Evolutionary conservation across 345 rosid species (phyloP).

Genomic region (Psidium friedrichsthalianum): DNA sequence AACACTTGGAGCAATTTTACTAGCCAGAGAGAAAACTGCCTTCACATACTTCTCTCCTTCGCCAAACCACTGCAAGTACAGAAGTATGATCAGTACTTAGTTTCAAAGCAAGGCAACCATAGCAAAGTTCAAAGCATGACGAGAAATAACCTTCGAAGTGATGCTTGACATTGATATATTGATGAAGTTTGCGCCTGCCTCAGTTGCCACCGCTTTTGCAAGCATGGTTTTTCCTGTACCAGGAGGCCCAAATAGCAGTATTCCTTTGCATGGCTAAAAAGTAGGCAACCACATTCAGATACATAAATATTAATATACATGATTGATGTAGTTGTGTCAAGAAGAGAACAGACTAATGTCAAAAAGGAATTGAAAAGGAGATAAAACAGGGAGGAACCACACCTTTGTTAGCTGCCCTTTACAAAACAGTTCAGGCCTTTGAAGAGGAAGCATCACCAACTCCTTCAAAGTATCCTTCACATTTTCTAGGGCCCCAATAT

Average conservation of each 20-base stretch:
- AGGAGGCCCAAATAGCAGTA: constrained; percentile 97
- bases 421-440: constrained; percentile 93
- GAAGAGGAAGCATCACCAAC: constrained; percentile 99
- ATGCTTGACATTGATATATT: constrained; percentile 99
- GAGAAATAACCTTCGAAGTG: constrained; percentile 69
- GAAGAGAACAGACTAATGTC: background rate
- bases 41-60: constrained; percentile 99
- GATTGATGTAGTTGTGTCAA: background rate
- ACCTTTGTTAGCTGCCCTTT: constrained; percentile 99
- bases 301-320: background rate
- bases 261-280: constrained; percentile 93
- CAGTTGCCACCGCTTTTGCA: constrained; percentile 99
- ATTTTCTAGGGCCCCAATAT: constrained; percentile 93
- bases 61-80: constrained; percentile 91
- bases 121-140: background rate
- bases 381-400: constrained; percentile 1
- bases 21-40: constrained; percentile 95
- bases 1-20: constrained; percentile 98
- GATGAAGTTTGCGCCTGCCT: constrained; percentile 97
- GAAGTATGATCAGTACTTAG: background rate
- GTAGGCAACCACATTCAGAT: background rate
- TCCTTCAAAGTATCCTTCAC: constrained; percentile 98
- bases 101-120: background rate
- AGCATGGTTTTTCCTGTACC: constrained; percentile 99
- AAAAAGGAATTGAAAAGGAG: background rate